phyloP scores from a whole-genome alignment of 2,329 filamentous ascomycete species.

The Capronia americana region DNA sequence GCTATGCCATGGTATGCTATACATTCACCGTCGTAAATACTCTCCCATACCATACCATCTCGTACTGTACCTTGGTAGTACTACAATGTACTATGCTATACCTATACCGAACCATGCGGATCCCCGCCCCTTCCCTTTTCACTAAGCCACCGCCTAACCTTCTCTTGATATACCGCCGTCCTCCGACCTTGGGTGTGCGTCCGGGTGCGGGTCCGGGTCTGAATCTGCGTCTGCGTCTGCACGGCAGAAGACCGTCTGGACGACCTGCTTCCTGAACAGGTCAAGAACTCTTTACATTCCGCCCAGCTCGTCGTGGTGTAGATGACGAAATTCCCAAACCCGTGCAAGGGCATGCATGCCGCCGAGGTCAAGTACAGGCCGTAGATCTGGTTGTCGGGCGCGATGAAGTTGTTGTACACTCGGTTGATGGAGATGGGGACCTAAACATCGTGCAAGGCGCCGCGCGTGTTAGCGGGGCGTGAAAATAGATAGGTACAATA shows the following conservation, averaged over 20 bases:
- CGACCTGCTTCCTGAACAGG: constrained; percentile 6
- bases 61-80: too few relatives aligned
- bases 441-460: neutral
- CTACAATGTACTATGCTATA: neutral
- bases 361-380: constrained; percentile 30
- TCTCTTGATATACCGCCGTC: neutral
- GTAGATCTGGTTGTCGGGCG: constrained; percentile 31
- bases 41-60: too few relatives aligned
- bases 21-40: neutral
- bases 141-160: neutral
- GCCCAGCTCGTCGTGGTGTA: constrained; percentile 32
- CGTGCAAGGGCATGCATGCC: constrained; percentile 31
- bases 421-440: constrained; percentile 32
- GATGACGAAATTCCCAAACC: constrained; percentile 31
- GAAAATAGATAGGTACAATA: neutral
- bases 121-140: neutral
- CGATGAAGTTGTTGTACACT: constrained; percentile 34
- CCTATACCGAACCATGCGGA: neutral
- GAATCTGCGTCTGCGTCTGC: neutral
- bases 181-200: neutral
- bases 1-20: neutral
- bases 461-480: neutral
- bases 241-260: constrained; percentile 16
- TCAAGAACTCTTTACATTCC: constrained; percentile 27
- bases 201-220: too few relatives aligned